Evolutionary conservation across 2,329 filamentous ascomycete genomes (phyloP).

Genomic region (Camillea tinctor): DNA sequence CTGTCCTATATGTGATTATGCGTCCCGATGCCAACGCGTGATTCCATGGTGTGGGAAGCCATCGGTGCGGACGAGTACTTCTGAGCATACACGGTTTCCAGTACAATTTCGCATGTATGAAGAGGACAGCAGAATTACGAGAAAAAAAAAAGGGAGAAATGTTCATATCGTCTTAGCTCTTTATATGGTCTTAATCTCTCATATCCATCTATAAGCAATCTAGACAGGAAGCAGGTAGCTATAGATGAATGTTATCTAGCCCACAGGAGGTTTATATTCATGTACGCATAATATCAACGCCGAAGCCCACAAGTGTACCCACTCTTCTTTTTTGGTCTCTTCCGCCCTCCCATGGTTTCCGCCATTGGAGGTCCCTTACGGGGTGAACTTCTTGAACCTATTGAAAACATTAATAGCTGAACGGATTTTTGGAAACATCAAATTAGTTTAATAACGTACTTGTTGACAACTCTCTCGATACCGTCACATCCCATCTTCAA

Average conservation of each 20-base stretch:
- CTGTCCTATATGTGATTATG: too few relatives aligned
- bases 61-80: too few relatives aligned
- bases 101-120: too few relatives aligned
- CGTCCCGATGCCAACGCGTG: too few relatives aligned
- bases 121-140: too few relatives aligned
- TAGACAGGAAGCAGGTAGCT: background rate
- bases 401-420: background rate
- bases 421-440: background rate
- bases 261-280: background rate
- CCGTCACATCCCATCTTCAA: slow-evolving; percentile 78
- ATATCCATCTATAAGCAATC: background rate
- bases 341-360: background rate
- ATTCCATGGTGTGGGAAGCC: too few relatives aligned
- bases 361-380: slow-evolving; percentile 1
- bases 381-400: slow-evolving; percentile 29
- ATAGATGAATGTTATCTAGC: background rate
- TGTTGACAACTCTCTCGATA: slow-evolving; percentile 77
- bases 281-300: background rate
- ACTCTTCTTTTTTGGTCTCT: background rate
- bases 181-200: background rate
- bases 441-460: slow-evolving; percentile 46
- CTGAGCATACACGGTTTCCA: too few relatives aligned
- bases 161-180: background rate
- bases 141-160: background rate
- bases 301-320: background rate